Conservation (phyloP, 2,329 filamentous ascomycete species). For the Ascosphaera acerosa region DNA sequence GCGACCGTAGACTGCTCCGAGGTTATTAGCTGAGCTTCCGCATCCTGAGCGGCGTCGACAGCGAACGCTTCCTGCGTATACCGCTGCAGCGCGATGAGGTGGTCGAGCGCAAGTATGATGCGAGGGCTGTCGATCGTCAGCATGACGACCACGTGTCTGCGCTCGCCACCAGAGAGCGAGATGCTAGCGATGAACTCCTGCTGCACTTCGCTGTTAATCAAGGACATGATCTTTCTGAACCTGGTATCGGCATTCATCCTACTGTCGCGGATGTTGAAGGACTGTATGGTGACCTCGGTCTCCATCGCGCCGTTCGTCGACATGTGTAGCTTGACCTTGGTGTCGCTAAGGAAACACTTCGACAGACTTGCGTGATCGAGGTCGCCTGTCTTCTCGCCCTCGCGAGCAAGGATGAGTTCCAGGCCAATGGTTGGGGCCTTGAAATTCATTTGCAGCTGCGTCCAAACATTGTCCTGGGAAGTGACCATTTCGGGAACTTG, state of each 20-base stretch:
- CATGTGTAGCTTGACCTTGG: slow-evolving; percentile 75
- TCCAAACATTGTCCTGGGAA: slow-evolving; percentile 49
- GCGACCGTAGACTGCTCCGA: slow-evolving; percentile 4
- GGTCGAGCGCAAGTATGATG: slow-evolving; percentile 87
- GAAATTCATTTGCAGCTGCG: slow-evolving; percentile 79
- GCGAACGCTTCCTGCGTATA: background rate
- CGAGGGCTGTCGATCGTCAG: slow-evolving; percentile 85
- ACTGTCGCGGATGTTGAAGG: slow-evolving; percentile 85
- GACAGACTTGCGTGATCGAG: slow-evolving; percentile 62
- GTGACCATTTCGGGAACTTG: slow-evolving; percentile 42
- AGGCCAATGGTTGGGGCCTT: slow-evolving; percentile 67
- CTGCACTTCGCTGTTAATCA: slow-evolving; percentile 71
- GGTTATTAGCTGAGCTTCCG: slow-evolving; percentile 12
- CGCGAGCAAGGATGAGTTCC: slow-evolving; percentile 56
- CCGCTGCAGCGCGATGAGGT: slow-evolving; percentile 60
- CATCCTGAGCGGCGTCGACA: background rate
- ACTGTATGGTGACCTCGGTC: slow-evolving; percentile 76
- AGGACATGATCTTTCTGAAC: slow-evolving; percentile 93
- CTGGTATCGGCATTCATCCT: slow-evolving; percentile 78
- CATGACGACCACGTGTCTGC: slow-evolving; percentile 66
- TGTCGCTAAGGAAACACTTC: slow-evolving; percentile 83
- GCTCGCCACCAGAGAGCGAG: slow-evolving; percentile 65
- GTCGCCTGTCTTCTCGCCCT: slow-evolving; percentile 53
- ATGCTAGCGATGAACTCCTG: slow-evolving; percentile 97
- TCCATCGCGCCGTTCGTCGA: slow-evolving; percentile 78